Conservation (phyloP, 768 basidiomycete species). For the Rickenella mellea region DNA sequence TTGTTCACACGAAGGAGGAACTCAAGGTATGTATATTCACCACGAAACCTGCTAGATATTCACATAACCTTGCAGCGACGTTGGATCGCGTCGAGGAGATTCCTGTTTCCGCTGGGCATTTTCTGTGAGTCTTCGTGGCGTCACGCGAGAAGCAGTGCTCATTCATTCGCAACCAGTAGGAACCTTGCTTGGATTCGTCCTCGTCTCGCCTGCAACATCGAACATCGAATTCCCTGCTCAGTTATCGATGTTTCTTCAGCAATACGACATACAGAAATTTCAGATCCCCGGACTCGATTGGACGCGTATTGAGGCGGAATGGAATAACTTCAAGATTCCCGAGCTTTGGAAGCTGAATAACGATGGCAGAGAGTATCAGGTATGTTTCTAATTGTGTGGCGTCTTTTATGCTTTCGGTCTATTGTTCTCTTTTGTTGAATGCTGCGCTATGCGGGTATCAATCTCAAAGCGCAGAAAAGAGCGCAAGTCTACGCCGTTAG, state of each 20-base stretch:
- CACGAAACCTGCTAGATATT: too few species aligned
- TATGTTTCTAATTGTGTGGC: too few species aligned
- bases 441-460: too few species aligned
- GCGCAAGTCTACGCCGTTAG: too few species aligned
- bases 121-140: slow-evolving; percentile 30
- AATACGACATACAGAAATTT: slow-evolving; percentile 73
- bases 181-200: slow-evolving; percentile 47
- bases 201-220: slow-evolving; percentile 59
- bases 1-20: too few species aligned
- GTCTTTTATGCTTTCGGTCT: too few species aligned
- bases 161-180: slow-evolving; percentile 39
- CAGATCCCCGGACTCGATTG: slow-evolving; percentile 29
- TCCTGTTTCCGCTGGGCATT: slow-evolving; percentile 70
- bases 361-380: slow-evolving; percentile 73
- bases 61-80: too few species aligned
- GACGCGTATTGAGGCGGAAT: slow-evolving; percentile 61
- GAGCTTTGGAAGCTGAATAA: slow-evolving; percentile 77
- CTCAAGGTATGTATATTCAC: too few species aligned
- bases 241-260: slow-evolving; percentile 54
- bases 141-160: slow-evolving; percentile 4
- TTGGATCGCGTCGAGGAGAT: slow-evolving; percentile 27
- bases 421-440: too few species aligned
- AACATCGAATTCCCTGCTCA: slow-evolving; percentile 56
- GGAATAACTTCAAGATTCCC: slow-evolving; percentile 62
- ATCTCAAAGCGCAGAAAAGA: too few species aligned